phyloP scores from a whole-genome alignment of 495 filamentous ascomycete genomes.

The Penicillium pancosmium region DNA sequence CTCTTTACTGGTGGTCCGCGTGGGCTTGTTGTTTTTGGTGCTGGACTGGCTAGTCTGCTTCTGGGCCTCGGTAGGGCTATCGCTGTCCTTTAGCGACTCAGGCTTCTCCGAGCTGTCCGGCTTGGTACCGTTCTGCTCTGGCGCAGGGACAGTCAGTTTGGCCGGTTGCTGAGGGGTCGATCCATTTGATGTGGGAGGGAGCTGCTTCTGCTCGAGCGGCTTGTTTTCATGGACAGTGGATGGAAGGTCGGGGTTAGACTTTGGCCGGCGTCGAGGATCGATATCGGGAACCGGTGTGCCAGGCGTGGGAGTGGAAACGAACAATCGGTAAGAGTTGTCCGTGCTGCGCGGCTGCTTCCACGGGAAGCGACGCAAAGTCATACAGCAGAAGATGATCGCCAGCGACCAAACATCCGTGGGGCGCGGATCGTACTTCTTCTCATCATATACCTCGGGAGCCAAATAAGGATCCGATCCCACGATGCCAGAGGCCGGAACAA shows the following conservation, averaged over 20 bases:
- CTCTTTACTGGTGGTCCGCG: slow-evolving; percentile 54
- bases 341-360: slow-evolving; percentile 94
- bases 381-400: slow-evolving; percentile 98
- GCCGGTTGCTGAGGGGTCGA: slow-evolving; percentile 17
- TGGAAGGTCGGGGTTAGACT: slow-evolving; percentile 42
- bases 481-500: slow-evolving; percentile 89
- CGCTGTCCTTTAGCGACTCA: slow-evolving; percentile 13
- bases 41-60: slow-evolving; percentile 32
- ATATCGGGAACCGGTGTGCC: slow-evolving; percentile 53
- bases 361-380: slow-evolving; percentile 92
- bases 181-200: slow-evolving; percentile 16
- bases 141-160: slow-evolving; percentile 15
- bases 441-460: slow-evolving; percentile 94
- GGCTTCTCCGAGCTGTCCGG: slow-evolving; percentile 9
- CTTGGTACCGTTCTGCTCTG: slow-evolving; percentile 22
- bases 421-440: slow-evolving; percentile 91
- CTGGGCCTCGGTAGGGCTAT: slow-evolving; percentile 27
- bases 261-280: slow-evolving; percentile 43
- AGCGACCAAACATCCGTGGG: slow-evolving; percentile 97
- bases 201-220: slow-evolving; percentile 1
- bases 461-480: slow-evolving; percentile 98
- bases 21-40: slow-evolving; percentile 28
- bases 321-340: slow-evolving; percentile 94
- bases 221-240: slow-evolving; percentile 30
- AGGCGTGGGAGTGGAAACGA: slow-evolving; percentile 71